Base-by-base conservation (phyloP, 208 protist species). In the Trypanosoma conorhini region DNA sequence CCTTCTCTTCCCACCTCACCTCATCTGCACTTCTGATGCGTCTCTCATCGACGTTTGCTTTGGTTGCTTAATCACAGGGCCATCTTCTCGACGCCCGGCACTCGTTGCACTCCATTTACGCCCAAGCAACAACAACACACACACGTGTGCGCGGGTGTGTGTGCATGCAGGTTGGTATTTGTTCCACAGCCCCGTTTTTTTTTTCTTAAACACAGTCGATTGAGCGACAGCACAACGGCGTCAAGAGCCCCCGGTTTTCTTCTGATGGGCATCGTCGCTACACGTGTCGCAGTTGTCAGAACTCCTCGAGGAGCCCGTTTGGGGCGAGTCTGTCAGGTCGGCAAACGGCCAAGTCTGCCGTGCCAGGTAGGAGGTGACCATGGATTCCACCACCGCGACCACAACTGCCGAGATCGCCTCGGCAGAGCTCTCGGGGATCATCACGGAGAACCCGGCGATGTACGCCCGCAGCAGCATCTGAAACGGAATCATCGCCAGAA, bases 371-470 rank as follows among this genome's bases (percentile, higher is more conserved):
- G 83, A 78, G 0, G 83, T 87, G 22, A 71, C 66, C 55, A 87
- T 76, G 26, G 73, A 72, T 65, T 94, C 88, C 33, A 92, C 54
- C 19, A 87, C 51, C 0, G 77, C 79, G 22, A 80, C 38, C 46
- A 86, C 19, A 21, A 91, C 62, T 3, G 91, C 77, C 46, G 80
- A 72, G 0, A 91, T 4, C 15, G 73, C 72, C 69, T 93, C 81
- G 9, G 50, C 67, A 33, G 69, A 80, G n/a, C 75, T 74, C 60
- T 88, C 81, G 1, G 91, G 91, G 51, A 96, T 77, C 77, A 91
- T 88, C n/a, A 94, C 74, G 13, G 88, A 90, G 62, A 93, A 96
- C 30, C 82, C 86, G 0, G 82, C 74, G 56, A 89, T 77, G 67
- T 84, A 85, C 5, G 88, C 87, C 15, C 91, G 83, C 30, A 94